A percentile compares a stretch with the other conserved stretches of the same genome.
Evolutionary conservation across 2,329 filamentous ascomycete species (phyloP).

Genomic region (Sarocladiaceae sp.): DNA sequence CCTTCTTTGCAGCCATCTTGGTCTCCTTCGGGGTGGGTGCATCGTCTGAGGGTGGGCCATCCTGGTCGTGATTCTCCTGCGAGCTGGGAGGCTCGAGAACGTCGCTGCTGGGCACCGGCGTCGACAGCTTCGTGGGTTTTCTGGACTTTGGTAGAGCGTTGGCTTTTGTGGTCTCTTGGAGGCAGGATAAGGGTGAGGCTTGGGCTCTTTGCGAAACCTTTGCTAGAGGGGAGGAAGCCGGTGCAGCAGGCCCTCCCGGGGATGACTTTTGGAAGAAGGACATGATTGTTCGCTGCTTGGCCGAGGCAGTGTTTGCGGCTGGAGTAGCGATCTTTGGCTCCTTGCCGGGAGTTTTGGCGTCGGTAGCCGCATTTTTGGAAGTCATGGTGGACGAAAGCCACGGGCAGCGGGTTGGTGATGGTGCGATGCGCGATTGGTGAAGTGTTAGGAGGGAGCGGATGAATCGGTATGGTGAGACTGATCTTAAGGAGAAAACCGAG

Average conservation of each 20-base stretch:
- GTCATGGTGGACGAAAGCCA: conserved; percentile 20
- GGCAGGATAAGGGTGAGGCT: conserved; percentile 25
- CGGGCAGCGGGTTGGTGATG: no score
- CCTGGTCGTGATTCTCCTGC: conserved; percentile 52
- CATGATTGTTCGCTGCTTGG: conserved; percentile 36
- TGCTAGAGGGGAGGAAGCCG: conserved; percentile 21
- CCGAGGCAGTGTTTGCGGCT: conserved; percentile 22
- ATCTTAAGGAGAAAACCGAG: no score
- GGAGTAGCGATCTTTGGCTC: conserved; percentile 19
- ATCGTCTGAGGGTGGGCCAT: conserved; percentile 18
- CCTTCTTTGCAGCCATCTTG: conserved; percentile 26
- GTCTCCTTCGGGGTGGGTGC: conserved; percentile 25
- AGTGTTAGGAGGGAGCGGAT: not conserved
- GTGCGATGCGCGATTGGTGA: no score
- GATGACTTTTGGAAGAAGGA: conserved; percentile 40
- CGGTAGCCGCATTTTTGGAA: conserved; percentile 16
- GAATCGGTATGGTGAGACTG: no score
- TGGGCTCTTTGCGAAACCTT: conserved; percentile 18
- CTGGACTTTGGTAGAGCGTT: conserved; percentile 32
- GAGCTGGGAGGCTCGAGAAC: conserved; percentile 60
- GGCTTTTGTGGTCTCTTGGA: conserved; percentile 36
- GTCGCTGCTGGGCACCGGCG: conserved; percentile 78
- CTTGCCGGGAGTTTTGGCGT: conserved; percentile 28
- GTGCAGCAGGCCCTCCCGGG: conserved; percentile 18
- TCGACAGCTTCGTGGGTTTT: conserved; percentile 36